Conservation (phyloP, 257 asterid genomes). For the Gynochthodes officinalis region DNA sequence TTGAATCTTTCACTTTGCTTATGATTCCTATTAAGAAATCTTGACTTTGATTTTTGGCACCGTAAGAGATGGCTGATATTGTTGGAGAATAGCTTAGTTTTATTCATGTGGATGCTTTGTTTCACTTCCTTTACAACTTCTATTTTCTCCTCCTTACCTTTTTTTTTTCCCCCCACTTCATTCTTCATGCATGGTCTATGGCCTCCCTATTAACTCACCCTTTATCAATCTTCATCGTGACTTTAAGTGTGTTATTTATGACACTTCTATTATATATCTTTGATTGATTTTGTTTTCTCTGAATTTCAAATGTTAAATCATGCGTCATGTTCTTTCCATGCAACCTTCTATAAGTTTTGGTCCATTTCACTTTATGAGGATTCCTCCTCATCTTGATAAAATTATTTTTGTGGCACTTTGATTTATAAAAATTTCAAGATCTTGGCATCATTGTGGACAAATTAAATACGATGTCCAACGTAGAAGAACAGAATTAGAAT, state of each 20-base stretch:
- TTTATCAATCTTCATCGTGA: slow-evolving; percentile 76
- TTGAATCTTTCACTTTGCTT: slow-evolving; percentile 36
- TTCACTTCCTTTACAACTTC: slow-evolving; percentile 53
- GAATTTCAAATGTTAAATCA: slow-evolving; percentile 94
- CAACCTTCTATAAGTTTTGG: slow-evolving; percentile 79
- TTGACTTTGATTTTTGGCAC: slow-evolving; percentile 40
- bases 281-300: slow-evolving; percentile 84
- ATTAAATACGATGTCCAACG: slow-evolving; percentile 86
- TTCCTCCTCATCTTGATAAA: slow-evolving; percentile 98
- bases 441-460: slow-evolving; percentile 90
- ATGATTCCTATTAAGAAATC: slow-evolving; percentile 17
- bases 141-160: slow-evolving; percentile 29
- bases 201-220: slow-evolving; percentile 67
- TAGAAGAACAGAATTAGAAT: slow-evolving; percentile 92
- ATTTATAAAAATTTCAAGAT: slow-evolving; percentile 77
- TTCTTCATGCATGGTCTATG: slow-evolving; percentile 51
- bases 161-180: slow-evolving; percentile 64
- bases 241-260: slow-evolving; percentile 59
- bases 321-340: slow-evolving; percentile 95
- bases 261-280: slow-evolving; percentile 79
- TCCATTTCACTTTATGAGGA: slow-evolving; percentile 92
- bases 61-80: slow-evolving; percentile 47
- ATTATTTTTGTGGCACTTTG: slow-evolving; percentile 91
- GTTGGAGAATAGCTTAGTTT: slow-evolving; percentile 41
- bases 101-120: slow-evolving; percentile 53